Conservation (phyloP, 805 yeast species). For the Zygoascus biomembranicola region DNA sequence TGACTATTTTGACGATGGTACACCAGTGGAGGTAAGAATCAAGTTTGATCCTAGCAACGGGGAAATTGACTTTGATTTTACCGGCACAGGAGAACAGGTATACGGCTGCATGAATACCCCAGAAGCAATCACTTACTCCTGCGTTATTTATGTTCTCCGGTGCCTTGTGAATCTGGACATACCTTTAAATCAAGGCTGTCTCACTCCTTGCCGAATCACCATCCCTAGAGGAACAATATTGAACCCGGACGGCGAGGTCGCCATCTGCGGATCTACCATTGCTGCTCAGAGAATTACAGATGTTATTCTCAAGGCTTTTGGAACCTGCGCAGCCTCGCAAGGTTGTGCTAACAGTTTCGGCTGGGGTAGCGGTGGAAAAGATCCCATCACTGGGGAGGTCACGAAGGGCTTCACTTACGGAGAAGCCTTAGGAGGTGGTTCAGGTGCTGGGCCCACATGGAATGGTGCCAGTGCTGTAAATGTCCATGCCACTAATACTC, state of each 20-base stretch:
- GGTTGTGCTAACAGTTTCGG: conserved; percentile 92
- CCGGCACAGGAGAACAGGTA: conserved; percentile 74
- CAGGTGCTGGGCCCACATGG: conserved; percentile 85
- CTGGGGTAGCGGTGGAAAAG: conserved; percentile 69
- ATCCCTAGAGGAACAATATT: conserved; percentile 59
- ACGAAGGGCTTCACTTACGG: conserved; percentile 68
- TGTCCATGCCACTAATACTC: conserved; percentile 86
- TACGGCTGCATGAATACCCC: conserved; percentile 91
- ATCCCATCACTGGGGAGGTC: conserved; percentile 3
- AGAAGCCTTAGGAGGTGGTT: conserved; percentile 91
- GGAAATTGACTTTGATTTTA: conserved; percentile 70
- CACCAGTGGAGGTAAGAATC: conserved; percentile 20
- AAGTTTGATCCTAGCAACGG: conserved; percentile 36
- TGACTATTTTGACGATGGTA: conserved; percentile 30
- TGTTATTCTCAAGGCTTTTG: conserved; percentile 75
- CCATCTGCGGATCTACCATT: conserved; percentile 91
- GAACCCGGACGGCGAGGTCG: conserved; percentile 73
- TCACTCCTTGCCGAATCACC: conserved; percentile 61
- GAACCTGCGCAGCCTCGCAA: conserved; percentile 88
- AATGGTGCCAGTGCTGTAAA: conserved; percentile 80
- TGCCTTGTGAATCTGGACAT: conserved; percentile 78
- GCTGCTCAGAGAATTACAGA: conserved; percentile 90
- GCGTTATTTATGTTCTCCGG: conserved; percentile 76
- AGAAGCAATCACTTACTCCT: conserved; percentile 78
- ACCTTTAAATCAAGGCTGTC: conserved; percentile 89